Percentiles rank a stretch among this genome's conserved stretches.
Evolutionary conservation across 2,329 filamentous ascomycete genomes (phyloP).

Genomic region (Gliomastix tumulicola): DNA sequence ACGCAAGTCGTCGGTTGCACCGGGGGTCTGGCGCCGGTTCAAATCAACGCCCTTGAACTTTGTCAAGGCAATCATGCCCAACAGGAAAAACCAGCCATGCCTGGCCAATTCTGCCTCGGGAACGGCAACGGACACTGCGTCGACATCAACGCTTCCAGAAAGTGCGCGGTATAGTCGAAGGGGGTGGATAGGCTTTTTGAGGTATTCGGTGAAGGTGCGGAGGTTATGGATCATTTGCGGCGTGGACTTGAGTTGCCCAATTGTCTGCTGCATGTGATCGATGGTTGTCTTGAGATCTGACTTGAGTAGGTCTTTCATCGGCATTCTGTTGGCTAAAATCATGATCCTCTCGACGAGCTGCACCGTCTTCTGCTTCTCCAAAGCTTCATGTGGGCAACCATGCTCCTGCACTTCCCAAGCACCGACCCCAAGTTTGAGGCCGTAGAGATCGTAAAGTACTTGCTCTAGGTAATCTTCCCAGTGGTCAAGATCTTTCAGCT

Average conservation of each 20-base stretch:
- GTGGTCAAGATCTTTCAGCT: constrained; percentile 67
- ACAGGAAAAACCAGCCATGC: constrained; percentile 86
- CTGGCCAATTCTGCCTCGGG: constrained; percentile 67
- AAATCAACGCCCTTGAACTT: constrained; percentile 68
- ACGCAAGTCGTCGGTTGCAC: constrained; percentile 76
- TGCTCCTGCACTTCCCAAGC: constrained; percentile 68
- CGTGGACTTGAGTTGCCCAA: constrained; percentile 71
- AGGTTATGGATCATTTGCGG: constrained; percentile 82
- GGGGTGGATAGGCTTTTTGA: constrained; percentile 80
- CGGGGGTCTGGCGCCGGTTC: constrained; percentile 69
- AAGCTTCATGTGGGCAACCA: constrained; percentile 65
- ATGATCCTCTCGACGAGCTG: constrained; percentile 80
- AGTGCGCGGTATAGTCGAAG: constrained; percentile 74
- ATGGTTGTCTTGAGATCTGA: constrained; percentile 86
- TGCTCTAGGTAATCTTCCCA: constrained; percentile 85
- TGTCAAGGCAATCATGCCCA: constrained; percentile 80
- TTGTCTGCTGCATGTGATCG: constrained; percentile 84
- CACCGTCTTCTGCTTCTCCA: constrained; percentile 75
- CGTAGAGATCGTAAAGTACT: constrained; percentile 76
- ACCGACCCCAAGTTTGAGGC: constrained; percentile 66
- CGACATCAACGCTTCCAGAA: constrained; percentile 67
- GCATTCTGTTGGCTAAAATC: constrained; percentile 71
- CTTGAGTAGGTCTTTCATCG: constrained; percentile 85
- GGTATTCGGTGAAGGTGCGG: constrained; percentile 71
- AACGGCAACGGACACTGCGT: constrained; percentile 61